A percentile compares a stretch with the other conserved stretches of the same genome.
phyloP scores from a whole-genome alignment of 1,284 basidiomycete genomes.

The Meripilus lineatus region DNA sequence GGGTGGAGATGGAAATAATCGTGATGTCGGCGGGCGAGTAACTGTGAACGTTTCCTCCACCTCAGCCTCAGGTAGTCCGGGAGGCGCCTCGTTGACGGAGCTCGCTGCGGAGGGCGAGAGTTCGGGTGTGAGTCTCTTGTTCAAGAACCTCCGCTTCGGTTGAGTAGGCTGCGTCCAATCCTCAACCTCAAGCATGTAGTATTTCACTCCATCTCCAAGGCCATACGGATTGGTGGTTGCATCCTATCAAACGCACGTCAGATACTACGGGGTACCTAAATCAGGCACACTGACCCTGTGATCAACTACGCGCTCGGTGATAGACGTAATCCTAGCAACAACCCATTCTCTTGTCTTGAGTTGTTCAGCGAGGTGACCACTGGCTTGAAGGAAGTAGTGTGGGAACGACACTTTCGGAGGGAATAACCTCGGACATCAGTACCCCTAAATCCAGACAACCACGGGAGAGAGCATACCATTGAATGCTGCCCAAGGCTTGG shows the following conservation, averaged over 20 bases:
- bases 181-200: slow-evolving; percentile 91
- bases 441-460: slow-evolving; percentile 15
- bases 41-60: slow-evolving; percentile 63
- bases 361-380: slow-evolving; percentile 80
- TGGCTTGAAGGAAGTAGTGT: slow-evolving; percentile 93
- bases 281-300: slow-evolving; percentile 54
- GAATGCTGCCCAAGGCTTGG: slow-evolving; percentile 96
- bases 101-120: slow-evolving; percentile 15
- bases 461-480: slow-evolving; percentile 55
- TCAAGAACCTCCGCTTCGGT: slow-evolving; percentile 51
- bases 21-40: slow-evolving; percentile 56
- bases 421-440: slow-evolving; percentile 35
- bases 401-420: slow-evolving; percentile 78
- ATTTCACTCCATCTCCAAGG: slow-evolving; percentile 87
- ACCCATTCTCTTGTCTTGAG: slow-evolving; percentile 89
- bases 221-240: slow-evolving; percentile 72
- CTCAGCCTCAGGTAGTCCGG: slow-evolving; percentile 58
- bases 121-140: slow-evolving; percentile 44
- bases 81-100: slow-evolving; percentile 33
- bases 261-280: no score
- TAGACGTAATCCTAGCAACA: slow-evolving; percentile 86
- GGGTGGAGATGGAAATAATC: slow-evolving; percentile 55
- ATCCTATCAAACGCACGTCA: slow-evolving; percentile 40
- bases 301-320: slow-evolving; percentile 82
- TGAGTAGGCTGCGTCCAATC: slow-evolving; percentile 79